These are phyloP conservation scores for Lentinus brumalis DNA, from an alignment of 768 basidiomycete species.

Conservation along the genomic window DNA sequence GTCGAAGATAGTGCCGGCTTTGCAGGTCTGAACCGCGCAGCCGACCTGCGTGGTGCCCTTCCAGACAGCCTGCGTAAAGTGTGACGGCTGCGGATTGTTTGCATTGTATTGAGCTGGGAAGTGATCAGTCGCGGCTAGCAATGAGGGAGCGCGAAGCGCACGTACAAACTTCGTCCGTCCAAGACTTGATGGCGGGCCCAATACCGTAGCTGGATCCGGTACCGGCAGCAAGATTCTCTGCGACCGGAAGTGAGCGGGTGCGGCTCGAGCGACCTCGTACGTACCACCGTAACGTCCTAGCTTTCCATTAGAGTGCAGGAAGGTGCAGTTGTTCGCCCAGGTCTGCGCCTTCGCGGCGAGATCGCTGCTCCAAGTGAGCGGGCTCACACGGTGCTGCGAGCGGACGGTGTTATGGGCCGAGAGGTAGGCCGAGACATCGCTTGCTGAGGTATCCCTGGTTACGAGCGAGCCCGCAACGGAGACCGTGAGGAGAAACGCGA, in stretches of 20 bases:
- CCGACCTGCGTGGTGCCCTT: constrained; percentile 65
- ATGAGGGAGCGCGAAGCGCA: constrained; percentile 18
- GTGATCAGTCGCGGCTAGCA: background rate
- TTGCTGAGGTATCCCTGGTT: constrained; percentile 30
- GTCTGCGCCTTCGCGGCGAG: constrained; percentile 63
- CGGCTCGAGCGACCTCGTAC: background rate
- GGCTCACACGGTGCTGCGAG: constrained; percentile 60
- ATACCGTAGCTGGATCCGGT: constrained; percentile 57
- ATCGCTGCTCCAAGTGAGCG: constrained; percentile 64
- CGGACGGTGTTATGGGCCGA: constrained; percentile 63
- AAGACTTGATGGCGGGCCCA: constrained; percentile 50
- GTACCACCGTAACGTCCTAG: constrained; percentile 67
- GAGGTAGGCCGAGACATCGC: constrained; percentile 58
- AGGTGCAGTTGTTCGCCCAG: constrained; percentile 70
- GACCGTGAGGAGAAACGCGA: too few relatives aligned
- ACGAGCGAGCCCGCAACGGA: too few relatives aligned
- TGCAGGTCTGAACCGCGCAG: constrained; percentile 59
- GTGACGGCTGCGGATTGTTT: constrained; percentile 57
- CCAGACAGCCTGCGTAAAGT: constrained; percentile 71
- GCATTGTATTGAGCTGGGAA: constrained; percentile 55
- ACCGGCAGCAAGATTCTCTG: constrained; percentile 77
- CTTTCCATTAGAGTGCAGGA: constrained; percentile 67
- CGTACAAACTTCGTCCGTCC: constrained; percentile 71
- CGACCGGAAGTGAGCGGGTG: background rate
- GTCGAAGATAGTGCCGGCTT: constrained; percentile 51